These are phyloP conservation scores for Colletotrichum plurivorum DNA, from an alignment of 2,329 filamentous ascomycete species.

Conservation along the genomic window DNA sequence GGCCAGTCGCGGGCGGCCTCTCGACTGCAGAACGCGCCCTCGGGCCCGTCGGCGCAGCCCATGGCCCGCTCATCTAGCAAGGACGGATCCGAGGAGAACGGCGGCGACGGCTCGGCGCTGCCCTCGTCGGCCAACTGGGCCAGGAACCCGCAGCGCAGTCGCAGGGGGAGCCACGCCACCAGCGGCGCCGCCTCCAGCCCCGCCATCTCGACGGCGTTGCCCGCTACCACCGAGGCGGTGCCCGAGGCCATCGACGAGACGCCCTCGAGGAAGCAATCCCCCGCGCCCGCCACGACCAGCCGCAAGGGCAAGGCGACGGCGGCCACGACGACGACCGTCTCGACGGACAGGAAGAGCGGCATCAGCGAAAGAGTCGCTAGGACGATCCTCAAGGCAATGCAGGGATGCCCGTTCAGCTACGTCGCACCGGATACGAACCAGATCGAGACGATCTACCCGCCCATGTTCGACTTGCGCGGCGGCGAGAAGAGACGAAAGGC, in stretches of 20 bases:
- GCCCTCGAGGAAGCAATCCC: slow-evolving; percentile 50
- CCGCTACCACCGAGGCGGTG: slow-evolving; percentile 65
- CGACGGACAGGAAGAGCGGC: slow-evolving; percentile 13
- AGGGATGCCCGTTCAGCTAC: slow-evolving; percentile 52
- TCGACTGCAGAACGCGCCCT: slow-evolving; percentile 62
- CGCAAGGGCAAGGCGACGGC: neutral
- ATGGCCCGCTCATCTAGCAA: slow-evolving; percentile 86
- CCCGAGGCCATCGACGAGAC: slow-evolving; percentile 60
- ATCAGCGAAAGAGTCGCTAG: slow-evolving; percentile 47
- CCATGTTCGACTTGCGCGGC: slow-evolving; percentile 85
- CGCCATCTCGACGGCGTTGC: slow-evolving; percentile 73
- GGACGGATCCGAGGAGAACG: slow-evolving; percentile 76
- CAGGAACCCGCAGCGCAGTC: slow-evolving; percentile 76
- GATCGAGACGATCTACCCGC: slow-evolving; percentile 63
- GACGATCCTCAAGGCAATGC: slow-evolving; percentile 55
- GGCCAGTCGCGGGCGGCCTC: slow-evolving; percentile 68
- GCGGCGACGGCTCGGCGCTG: slow-evolving; percentile 87
- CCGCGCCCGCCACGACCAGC: slow-evolving; percentile 35
- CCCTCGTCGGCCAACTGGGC: slow-evolving; percentile 97
- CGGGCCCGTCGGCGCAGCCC: slow-evolving; percentile 63
- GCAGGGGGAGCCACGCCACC: slow-evolving; percentile 83
- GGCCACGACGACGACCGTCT: neutral
- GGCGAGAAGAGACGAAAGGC: slow-evolving; percentile 85
- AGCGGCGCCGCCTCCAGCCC: slow-evolving; percentile 88
- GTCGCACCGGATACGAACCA: slow-evolving; percentile 40